phyloP scores from a whole-genome alignment of 768 basidiomycete species.

The Hypsizygus marmoreus region DNA sequence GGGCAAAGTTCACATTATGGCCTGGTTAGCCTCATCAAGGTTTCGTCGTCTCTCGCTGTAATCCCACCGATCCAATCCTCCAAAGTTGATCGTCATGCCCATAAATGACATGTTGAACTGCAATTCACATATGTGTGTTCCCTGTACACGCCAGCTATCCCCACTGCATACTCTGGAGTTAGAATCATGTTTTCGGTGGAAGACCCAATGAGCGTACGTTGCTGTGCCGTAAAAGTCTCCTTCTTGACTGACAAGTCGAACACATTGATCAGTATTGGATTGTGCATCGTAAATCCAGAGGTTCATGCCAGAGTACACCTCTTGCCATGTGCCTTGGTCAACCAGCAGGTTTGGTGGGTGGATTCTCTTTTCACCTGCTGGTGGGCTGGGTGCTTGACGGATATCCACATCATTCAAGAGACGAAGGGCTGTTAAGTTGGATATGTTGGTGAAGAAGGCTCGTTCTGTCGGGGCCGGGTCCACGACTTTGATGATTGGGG shows the following conservation, averaged over 20 bases:
- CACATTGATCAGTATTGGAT: constrained; percentile 69
- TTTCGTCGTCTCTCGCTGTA: constrained; percentile 63
- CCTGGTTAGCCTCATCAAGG: constrained; percentile 48
- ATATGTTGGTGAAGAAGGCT: constrained; percentile 46
- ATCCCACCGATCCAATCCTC: constrained; percentile 77
- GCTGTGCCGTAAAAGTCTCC: constrained; percentile 76
- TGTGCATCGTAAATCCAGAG: constrained; percentile 76
- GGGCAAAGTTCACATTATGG: not conserved
- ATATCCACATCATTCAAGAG: constrained; percentile 74
- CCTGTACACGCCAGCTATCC: constrained; percentile 81
- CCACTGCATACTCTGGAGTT: constrained; percentile 46
- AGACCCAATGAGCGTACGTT: constrained; percentile 51
- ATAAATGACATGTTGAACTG: constrained; percentile 65
- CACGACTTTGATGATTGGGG: constrained; percentile 52
- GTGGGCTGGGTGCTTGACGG: constrained; percentile 50
- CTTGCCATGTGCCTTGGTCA: constrained; percentile 68
- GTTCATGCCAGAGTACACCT: constrained; percentile 66
- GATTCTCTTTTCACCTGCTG: constrained; percentile 45
- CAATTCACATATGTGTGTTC: constrained; percentile 68
- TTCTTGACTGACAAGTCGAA: constrained; percentile 61
- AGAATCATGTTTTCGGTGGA: constrained; percentile 1
- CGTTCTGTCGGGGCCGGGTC: constrained; percentile 44
- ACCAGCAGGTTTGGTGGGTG: constrained; percentile 58
- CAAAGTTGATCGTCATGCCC: constrained; percentile 72
- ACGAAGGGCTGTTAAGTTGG: constrained; percentile 67